Base-by-base conservation (phyloP, 1,284 basidiomycete species). In the Puccinia horiana region DNA sequence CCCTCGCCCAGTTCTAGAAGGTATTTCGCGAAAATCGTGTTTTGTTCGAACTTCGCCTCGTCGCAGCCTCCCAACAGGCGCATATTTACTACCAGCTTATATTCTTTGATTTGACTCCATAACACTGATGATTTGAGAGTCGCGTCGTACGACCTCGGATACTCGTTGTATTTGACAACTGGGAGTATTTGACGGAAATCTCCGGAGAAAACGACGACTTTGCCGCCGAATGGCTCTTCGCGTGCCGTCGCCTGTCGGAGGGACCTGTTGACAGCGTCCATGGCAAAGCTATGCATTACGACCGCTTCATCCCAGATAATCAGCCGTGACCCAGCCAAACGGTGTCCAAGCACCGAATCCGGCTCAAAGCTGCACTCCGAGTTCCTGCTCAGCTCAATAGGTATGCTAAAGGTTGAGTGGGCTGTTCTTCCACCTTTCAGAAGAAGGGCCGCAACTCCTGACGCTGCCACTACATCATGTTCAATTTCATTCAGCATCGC, bases 111-210 rank as follows among this genome's bases (percentile, higher is more conserved):
- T 1, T 35, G 6, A 3, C 14, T 4, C 73, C 73, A 75, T 14
- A 75, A 12, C 2, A 18, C 2, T 11, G 54, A 75, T n/a, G 12
- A 32, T n/a, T 75, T 75, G 32, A 75, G 18, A 14, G 44, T 52
- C 9, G 54, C 49, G 5, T 8, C 9, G 1, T 26, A 4, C 2
- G 49, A 35, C 11, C 14, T n/a, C 9, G 49, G 54, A 9, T 32
- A 56, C 11, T n/a, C 37, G 1, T 49, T 35, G 12, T 3, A 12
- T 29, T 58, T 58, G 16, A 78, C 76, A 0, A 78, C 61, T n/a
- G 76, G 76, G 26, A 78, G 26, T 3, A 32, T 78, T 65, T 67
- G 76, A 4, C 76, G 37, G 29, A 78, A 78, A 49, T 78, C 76
- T 0, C 76, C 76, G 0, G 26, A n/a, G 35, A 78, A 78, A 1